phyloP scores from a whole-genome alignment of 2,329 filamentous ascomycete species.

The Penicillium psychrosexuale region DNA sequence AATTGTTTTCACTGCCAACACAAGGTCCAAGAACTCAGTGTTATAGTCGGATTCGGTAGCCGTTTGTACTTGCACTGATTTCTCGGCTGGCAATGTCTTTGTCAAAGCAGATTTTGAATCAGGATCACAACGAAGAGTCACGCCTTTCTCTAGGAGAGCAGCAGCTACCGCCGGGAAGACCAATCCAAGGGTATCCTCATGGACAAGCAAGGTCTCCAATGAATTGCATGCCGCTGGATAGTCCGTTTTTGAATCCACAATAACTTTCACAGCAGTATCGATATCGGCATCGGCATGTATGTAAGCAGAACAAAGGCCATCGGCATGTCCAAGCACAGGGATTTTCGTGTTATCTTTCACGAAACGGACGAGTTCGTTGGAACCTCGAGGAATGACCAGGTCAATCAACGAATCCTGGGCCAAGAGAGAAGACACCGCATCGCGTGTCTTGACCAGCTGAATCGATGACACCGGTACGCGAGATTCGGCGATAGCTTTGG shows the following conservation, averaged over 20 bases:
- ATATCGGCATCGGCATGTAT: constrained; percentile 74
- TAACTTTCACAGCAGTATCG: constrained; percentile 67
- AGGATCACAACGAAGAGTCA: constrained; percentile 76
- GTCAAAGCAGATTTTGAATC: constrained; percentile 63
- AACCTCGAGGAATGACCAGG: constrained; percentile 88
- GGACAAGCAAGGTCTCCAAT: constrained; percentile 85
- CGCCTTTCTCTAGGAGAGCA: constrained; percentile 71
- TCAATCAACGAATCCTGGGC: constrained; percentile 84
- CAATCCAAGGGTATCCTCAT: constrained; percentile 65
- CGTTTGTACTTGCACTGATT: constrained; percentile 57
- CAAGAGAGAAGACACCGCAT: constrained; percentile 84
- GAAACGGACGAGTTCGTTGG: constrained; percentile 83
- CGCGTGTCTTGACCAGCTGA: constrained; percentile 89
- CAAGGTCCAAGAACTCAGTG: constrained; percentile 85
- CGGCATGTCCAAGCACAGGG: constrained; percentile 91
- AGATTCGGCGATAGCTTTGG: constrained; percentile 67
- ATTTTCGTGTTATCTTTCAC: constrained; percentile 91
- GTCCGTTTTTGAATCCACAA: constrained; percentile 88
- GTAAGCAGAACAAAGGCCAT: constrained; percentile 86
- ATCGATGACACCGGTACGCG: constrained; percentile 80
- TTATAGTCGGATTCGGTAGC: constrained; percentile 70
- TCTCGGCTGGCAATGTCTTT: constrained; percentile 43
- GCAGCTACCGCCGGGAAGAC: constrained; percentile 69
- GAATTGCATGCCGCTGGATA: constrained; percentile 96
- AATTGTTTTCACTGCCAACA: constrained; percentile 79